Conservation (phyloP, 78 protist genomes). For the Guillardia theta region DNA sequence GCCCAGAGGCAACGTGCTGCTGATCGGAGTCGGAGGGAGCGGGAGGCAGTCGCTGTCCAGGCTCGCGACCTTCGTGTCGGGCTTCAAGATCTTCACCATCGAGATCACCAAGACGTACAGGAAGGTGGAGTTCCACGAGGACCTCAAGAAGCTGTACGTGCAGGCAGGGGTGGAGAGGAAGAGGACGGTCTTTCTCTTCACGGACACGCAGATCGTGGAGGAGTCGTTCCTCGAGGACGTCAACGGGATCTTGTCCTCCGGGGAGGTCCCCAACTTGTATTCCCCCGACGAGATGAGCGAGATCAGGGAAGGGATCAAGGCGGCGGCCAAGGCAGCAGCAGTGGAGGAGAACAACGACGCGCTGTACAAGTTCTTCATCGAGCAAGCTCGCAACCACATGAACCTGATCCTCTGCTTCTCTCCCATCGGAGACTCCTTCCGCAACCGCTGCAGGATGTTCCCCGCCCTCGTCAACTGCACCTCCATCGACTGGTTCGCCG, state of each 20-base stretch:
- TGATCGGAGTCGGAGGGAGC: constrained; percentile 93
- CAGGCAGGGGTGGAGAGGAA: constrained; percentile 61
- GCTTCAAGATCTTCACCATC: constrained; percentile 47
- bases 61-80: constrained; percentile 53
- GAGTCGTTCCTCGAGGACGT: constrained; percentile 80
- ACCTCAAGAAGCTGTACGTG: constrained; percentile 53
- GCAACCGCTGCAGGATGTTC: constrained; percentile 60
- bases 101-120: constrained; percentile 71
- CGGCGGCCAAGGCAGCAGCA: constrained; percentile 31
- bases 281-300: constrained; percentile 59
- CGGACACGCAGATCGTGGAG: constrained; percentile 70
- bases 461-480: constrained; percentile 70
- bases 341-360: constrained; percentile 41
- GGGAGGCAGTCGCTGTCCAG: constrained; percentile 78
- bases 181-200: constrained; percentile 57
- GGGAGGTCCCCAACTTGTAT: constrained; percentile 67
- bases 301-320: constrained; percentile 48
- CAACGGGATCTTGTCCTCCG: constrained; percentile 68
- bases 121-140: constrained; percentile 65
- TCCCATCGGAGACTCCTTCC: constrained; percentile 63
- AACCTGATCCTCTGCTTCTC: constrained; percentile 68
- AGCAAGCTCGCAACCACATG: constrained; percentile 63
- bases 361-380: constrained; percentile 63
- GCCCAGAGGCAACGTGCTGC: constrained; percentile 86
- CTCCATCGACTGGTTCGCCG: constrained; percentile 68